Conservation (phyloP, 2,329 filamentous ascomycete species). For the Bipolaris cookei region DNA sequence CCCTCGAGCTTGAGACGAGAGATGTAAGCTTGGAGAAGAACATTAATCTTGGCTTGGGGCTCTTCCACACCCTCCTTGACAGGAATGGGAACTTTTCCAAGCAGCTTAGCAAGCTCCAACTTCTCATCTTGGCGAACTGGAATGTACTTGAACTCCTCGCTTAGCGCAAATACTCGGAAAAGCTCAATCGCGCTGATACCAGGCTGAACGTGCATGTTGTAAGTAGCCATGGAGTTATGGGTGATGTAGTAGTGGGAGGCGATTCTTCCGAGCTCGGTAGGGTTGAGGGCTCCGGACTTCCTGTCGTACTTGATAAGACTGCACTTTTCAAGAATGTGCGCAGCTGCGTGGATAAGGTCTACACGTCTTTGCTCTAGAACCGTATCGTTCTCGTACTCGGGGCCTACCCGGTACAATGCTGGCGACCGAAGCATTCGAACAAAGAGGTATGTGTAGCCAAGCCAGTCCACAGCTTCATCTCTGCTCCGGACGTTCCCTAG, state of each 20-base stretch:
- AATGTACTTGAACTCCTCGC: slow-evolving; percentile 98
- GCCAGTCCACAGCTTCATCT: slow-evolving; percentile 98
- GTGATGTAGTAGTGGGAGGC: slow-evolving; percentile 99
- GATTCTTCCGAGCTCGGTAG: slow-evolving; percentile 92
- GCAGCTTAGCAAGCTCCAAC: slow-evolving; percentile 88
- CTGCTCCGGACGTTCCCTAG: slow-evolving; percentile 89
- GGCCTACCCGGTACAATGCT: slow-evolving; percentile 91
- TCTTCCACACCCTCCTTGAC: slow-evolving; percentile 98
- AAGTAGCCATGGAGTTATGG: slow-evolving; percentile 93
- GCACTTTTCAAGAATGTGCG: slow-evolving; percentile 82
- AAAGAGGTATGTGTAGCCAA: slow-evolving; percentile 97
- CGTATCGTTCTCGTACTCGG: slow-evolving; percentile 92
- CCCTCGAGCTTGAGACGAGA: slow-evolving; percentile 93
- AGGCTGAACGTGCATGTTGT: slow-evolving; percentile 93
- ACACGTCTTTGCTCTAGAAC: slow-evolving; percentile 94
- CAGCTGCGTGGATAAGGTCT: slow-evolving; percentile 95
- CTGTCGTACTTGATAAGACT: slow-evolving; percentile 95
- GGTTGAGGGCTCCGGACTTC: slow-evolving; percentile 84
- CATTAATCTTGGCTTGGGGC: slow-evolving; percentile 96
- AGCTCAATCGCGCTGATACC: slow-evolving; percentile 93
- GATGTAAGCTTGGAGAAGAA: slow-evolving; percentile 94
- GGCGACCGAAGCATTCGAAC: slow-evolving; percentile 97
- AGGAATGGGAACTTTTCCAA: slow-evolving; percentile 89
- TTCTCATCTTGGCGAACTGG: slow-evolving; percentile 98
- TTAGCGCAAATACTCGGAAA: slow-evolving; percentile 94